Base-by-base conservation (phyloP, 352 stramenopile species). In the Phytopythium litorale region DNA sequence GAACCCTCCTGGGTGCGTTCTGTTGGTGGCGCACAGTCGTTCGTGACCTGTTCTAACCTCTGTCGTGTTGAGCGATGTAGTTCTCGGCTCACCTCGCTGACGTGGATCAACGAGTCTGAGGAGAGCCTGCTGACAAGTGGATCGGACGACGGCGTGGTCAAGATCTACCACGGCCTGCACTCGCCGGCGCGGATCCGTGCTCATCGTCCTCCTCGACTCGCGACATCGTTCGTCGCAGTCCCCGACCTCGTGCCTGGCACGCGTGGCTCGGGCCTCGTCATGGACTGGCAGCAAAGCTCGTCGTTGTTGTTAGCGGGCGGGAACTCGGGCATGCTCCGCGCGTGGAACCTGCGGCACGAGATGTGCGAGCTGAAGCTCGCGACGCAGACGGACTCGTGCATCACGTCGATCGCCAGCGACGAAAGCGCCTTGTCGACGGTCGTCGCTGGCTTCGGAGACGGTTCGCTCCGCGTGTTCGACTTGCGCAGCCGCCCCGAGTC, bases 71-170 rank as follows among this genome's bases (percentile, higher is more conserved):
- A 23, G 21, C 28, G 1, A 23, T 43, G 57, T 59, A 93, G 85
- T 8, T 94, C 86, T 30, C 74, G 95, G 25, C 89, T 99, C 65
- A 99, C 97, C 32, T 93, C 95, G 1, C 78, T 98, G 25, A 87
- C 78, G 46, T 99, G 97, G 97, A 97, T 99, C 46, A 99, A 99
- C 75, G 92, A 98, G 73, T 78, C 77, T 2, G 84, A 92, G 33
- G 82, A 96, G 64, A 97, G 92, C 54, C 73, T 99, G 4, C 78
- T 99, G 38, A 88, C 98, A 7, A 97, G 94, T 43, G 98, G 93
- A 21, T 98, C 91, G 23, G 97, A 98, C 63, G 97, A 99, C 70
- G 98, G 98, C 6, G 91, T 98, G 4, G 96, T 99, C 48, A 89
- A 97, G 32, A 86, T 99, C 37, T 99, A 98, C 76, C 83, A 98